Base-by-base conservation (phyloP, 2,329 filamentous ascomycete genomes). In the Thelonectria discophora region DNA sequence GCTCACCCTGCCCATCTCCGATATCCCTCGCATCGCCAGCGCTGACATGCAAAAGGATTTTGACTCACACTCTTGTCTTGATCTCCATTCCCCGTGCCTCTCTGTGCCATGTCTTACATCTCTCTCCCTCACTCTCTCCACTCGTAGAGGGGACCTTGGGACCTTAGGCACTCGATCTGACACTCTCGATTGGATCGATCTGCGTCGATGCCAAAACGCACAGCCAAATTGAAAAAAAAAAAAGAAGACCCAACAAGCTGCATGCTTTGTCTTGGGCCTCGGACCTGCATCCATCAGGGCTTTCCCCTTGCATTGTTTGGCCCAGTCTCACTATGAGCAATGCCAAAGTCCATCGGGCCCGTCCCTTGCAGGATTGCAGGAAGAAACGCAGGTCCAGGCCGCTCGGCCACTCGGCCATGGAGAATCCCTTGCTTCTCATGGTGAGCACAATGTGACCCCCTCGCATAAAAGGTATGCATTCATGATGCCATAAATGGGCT, bases 391-490 rank as follows among this genome's bases (percentile, higher is more conserved):
- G 55, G 62, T 59, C 47, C 61, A 45, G 13, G 32, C 32, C 32
- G 13, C 32, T 34, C 56, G 48, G 49, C 21, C 32, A 39, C 66
- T 58, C 50, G 21, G 55, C 59, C 66, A 52, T 52, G 53, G 50
- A 48, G 20, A 61, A 45, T 42, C 50, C 48, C 60, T 54, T 64
- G 60, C 65, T 65, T 58, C 10, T 11, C 32, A 34, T 34, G 9
- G 32, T 34, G 49, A 52, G 48, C 55, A 68, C 53, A 59, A 21
- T 30, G 55, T n/a, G 21, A 43, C 50, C 59, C 65, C 13, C 32
- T 67, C 57, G 66, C 62, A 70, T 65, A 63, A 61, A 40, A 51
- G 48, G 48, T 48, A 53, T 42, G 39, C 63, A 62, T 60, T 18
- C 57, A 63, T 67, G 60, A 58, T 54, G 61, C 52, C 58, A 70